Conservation (phyloP, 2,329 filamentous ascomycete genomes). For the Aspergillus hortae region DNA sequence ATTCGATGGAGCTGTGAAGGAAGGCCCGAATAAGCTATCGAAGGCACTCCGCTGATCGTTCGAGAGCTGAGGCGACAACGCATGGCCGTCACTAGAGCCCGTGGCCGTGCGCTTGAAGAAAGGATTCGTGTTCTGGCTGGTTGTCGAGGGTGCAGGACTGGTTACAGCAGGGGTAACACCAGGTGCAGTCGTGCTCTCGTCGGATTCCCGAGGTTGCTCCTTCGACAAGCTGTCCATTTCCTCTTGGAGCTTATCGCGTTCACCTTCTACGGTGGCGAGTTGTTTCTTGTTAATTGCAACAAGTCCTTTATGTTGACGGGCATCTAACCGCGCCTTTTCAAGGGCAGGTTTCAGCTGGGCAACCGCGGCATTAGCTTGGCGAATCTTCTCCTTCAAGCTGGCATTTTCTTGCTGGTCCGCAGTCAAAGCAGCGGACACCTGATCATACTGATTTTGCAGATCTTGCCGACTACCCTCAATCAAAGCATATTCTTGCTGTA, state of each 20-base stretch:
- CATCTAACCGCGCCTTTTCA: slow-evolving; percentile 88
- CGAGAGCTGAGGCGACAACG: slow-evolving; percentile 43
- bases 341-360: slow-evolving; percentile 81
- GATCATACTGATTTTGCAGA: slow-evolving; percentile 75
- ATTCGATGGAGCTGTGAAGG: slow-evolving; percentile 46
- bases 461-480: slow-evolving; percentile 79
- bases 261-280: slow-evolving; percentile 79
- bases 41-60: slow-evolving; percentile 65
- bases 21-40: slow-evolving; percentile 79
- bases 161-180: slow-evolving; percentile 51
- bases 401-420: slow-evolving; percentile 86
- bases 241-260: slow-evolving; percentile 79
- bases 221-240: slow-evolving; percentile 68
- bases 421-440: slow-evolving; percentile 70
- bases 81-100: slow-evolving; percentile 43
- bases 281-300: slow-evolving; percentile 99
- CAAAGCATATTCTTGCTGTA: slow-evolving; percentile 78
- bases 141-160: slow-evolving; percentile 61
- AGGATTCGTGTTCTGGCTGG: slow-evolving; percentile 79
- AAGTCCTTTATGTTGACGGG: slow-evolving; percentile 90
- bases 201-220: slow-evolving; percentile 56
- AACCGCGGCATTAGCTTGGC: slow-evolving; percentile 76
- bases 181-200: slow-evolving; percentile 39
- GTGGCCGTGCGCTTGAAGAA: slow-evolving; percentile 73
- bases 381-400: slow-evolving; percentile 81